Conservation (phyloP, 257 asterid genomes). For the Solanum arcanum region DNA sequence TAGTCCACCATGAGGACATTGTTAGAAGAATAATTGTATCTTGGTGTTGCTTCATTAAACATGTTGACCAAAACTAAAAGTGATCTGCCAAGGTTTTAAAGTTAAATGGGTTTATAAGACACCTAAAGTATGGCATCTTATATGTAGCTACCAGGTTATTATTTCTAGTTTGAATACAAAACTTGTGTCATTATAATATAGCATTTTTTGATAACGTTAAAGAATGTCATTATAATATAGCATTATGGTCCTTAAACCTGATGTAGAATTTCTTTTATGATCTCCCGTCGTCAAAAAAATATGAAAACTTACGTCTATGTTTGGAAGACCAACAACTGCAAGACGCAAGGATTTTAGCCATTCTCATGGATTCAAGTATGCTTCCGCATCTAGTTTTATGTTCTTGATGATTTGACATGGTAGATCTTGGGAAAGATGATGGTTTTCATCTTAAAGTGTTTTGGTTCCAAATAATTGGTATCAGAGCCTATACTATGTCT, state of each 20-base stretch:
- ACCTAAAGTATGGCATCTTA: background rate
- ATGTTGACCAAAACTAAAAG: background rate
- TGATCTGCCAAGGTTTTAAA: background rate
- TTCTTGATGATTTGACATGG: background rate
- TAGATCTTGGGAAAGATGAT: background rate
- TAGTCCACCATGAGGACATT: background rate
- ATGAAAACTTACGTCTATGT: background rate
- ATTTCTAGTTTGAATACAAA: background rate
- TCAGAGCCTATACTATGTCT: background rate
- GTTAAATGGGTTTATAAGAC: background rate
- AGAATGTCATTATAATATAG: background rate
- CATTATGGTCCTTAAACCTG: background rate
- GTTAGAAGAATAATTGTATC: background rate
- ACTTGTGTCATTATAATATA: background rate
- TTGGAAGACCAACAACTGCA: background rate
- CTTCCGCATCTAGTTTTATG: background rate
- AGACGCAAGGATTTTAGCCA: background rate
- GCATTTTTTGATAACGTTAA: background rate
- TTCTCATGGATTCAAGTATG: background rate
- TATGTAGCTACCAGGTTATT: background rate
- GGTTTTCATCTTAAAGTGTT: background rate
- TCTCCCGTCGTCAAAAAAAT: background rate
- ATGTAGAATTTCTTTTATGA: background rate
- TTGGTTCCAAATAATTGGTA: background rate
- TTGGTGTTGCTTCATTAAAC: background rate